A percentile compares a stretch with the other conserved stretches of the same genome.
phyloP scores from a whole-genome alignment of 768 basidiomycete genomes.

The Butyriboletus loyo region DNA sequence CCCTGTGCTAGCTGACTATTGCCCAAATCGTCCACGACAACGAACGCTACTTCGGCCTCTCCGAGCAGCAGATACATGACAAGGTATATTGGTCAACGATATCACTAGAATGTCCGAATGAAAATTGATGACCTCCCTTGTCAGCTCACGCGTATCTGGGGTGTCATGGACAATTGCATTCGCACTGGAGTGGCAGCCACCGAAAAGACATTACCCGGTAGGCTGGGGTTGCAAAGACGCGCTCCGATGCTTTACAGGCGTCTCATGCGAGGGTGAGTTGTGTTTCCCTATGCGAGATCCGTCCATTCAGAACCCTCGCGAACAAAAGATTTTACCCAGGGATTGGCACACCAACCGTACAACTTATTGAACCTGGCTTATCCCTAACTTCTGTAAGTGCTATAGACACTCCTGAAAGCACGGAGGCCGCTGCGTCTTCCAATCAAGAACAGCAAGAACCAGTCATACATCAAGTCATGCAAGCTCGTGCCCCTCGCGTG shows the following conservation, averaged over 20 bases:
- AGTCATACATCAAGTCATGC: neutral
- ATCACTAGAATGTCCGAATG: neutral
- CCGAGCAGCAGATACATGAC: constrained; percentile 67
- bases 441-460: constrained; percentile 5
- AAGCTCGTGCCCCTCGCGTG: constrained; percentile 41
- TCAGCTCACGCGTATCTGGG: constrained; percentile 75
- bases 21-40: constrained; percentile 94
- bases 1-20: constrained; percentile 69
- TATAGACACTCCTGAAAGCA: constrained; percentile 24
- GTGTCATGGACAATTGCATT: constrained; percentile 92
- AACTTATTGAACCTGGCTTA: constrained; percentile 33
- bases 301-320: constrained; percentile 21
- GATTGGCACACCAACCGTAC: constrained; percentile 35
- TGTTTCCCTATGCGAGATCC: neutral
- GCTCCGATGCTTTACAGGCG: constrained; percentile 88
- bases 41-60: constrained; percentile 76
- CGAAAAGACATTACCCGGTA: constrained; percentile 83
- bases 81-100: constrained; percentile 46
- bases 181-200: constrained; percentile 77
- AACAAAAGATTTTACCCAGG: constrained; percentile 50
- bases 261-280: constrained; percentile 78
- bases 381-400: constrained; percentile 13
- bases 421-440: neutral
- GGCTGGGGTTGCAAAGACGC: constrained; percentile 71
- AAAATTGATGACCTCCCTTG: neutral